Percentiles rank a stretch among this genome's conserved stretches.
phyloP scores from a whole-genome alignment of 192 early-diverging fungal species.

The Linnemannia hyalina region DNA sequence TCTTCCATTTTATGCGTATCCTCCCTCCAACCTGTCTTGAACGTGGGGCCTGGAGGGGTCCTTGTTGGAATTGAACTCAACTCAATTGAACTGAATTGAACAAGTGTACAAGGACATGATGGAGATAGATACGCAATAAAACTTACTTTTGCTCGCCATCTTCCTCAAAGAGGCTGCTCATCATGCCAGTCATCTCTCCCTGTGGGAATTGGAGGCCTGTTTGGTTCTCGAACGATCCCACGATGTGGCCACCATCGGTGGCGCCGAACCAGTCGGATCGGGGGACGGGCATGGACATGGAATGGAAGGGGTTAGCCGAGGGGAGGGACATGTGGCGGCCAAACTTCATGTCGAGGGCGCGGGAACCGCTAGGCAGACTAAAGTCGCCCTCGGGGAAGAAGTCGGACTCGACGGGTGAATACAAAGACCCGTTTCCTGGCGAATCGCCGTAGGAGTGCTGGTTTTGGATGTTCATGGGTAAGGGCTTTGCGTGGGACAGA shows the following conservation, averaged over 20 bases:
- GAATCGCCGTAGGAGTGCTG: conserved; percentile 52
- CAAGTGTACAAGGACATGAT: conserved; percentile 23
- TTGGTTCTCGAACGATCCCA: conserved; percentile 50
- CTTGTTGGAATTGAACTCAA: conserved; percentile 1
- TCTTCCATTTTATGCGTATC: neutral
- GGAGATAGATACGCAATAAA: conserved; percentile 35
- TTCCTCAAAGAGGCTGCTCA: conserved; percentile 62
- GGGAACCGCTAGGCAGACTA: conserved; percentile 43
- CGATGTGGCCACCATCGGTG: conserved; percentile 41
- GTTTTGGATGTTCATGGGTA: conserved; percentile 48
- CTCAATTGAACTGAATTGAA: neutral
- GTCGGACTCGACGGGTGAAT: conserved; percentile 49
- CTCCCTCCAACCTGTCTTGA: neutral
- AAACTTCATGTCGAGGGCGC: conserved; percentile 52
- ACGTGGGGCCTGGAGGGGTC: conserved; percentile 6
- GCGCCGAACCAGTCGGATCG: conserved; percentile 55
- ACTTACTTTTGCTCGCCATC: conserved; percentile 67
- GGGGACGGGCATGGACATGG: conserved; percentile 55
- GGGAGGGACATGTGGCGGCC: conserved; percentile 48
- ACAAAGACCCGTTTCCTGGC: conserved; percentile 49
- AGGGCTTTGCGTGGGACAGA: conserved; percentile 30
- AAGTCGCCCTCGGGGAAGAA: conserved; percentile 56
- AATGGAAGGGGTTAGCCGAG: conserved; percentile 33
- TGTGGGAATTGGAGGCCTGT: conserved; percentile 44
- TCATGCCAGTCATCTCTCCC: conserved; percentile 54